These are phyloP conservation scores for Lepraria neglecta DNA, from an alignment of 495 filamentous ascomycete species.

Conservation along the genomic window DNA sequence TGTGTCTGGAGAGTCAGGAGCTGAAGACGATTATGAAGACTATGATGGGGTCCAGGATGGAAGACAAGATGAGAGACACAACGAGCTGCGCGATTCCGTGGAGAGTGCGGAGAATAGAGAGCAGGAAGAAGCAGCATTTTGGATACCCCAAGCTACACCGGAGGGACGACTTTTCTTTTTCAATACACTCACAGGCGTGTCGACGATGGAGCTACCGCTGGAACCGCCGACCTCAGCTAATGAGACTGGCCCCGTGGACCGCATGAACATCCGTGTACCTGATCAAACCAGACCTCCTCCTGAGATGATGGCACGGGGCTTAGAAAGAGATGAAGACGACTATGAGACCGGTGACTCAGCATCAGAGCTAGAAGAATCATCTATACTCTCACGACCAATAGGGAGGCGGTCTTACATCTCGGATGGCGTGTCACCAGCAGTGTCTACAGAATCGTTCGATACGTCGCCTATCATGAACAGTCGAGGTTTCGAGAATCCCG, in stretches of 20 bases:
- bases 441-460: conserved; percentile 84
- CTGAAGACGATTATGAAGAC: conserved; percentile 62
- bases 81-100: conserved; percentile 55
- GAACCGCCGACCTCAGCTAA: conserved; percentile 76
- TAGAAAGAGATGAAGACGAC: conserved; percentile 75
- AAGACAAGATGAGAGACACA: conserved; percentile 50
- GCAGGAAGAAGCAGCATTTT: conserved; percentile 88
- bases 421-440: conserved; percentile 78
- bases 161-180: conserved; percentile 95
- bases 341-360: conserved; percentile 69
- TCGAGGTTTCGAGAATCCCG: conserved; percentile 41
- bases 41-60: conserved; percentile 61
- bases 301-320: conserved; percentile 85
- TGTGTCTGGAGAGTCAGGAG: conserved; percentile 49
- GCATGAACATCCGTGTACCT: conserved; percentile 78
- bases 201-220: conserved; percentile 85
- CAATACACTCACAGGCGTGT: conserved; percentile 91
- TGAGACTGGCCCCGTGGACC: conserved; percentile 80
- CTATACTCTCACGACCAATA: conserved; percentile 51
- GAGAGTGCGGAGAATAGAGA: conserved; percentile 61
- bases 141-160: conserved; percentile 95
- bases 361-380: conserved; percentile 75
- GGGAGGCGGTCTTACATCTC: conserved; percentile 58
- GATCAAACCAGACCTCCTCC: conserved; percentile 85
- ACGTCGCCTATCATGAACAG: conserved; percentile 45